phyloP scores from a whole-genome alignment of 108 stramenopile species.

The Asterionellopsis glacialis region DNA sequence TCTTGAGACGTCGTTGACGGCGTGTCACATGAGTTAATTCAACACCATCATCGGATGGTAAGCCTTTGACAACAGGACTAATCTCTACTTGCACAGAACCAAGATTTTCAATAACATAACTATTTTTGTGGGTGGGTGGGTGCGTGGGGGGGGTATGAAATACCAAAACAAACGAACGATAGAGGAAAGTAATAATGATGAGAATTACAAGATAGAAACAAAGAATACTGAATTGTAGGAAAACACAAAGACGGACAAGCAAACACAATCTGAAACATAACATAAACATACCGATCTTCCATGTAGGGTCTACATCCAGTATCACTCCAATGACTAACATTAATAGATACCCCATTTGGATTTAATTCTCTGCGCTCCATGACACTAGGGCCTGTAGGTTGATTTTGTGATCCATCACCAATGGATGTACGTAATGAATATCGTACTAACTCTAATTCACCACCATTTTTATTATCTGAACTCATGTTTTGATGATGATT shows the following conservation, averaged over 20 bases:
- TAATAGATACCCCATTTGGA: conserved; percentile 63
- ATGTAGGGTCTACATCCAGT: conserved; percentile 73
- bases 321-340: conserved; percentile 81
- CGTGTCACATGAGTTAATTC: conserved; percentile 32
- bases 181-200: conserved; percentile 5
- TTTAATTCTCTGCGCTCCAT: conserved; percentile 71
- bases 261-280: not conserved
- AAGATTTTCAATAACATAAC: conserved; percentile 76
- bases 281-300: conserved; percentile 70
- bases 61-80: conserved; percentile 32
- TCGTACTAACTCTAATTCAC: conserved; percentile 31
- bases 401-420: conserved; percentile 67
- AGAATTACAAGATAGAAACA: conserved; percentile 12
- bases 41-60: conserved; percentile 17
- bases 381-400: conserved; percentile 42
- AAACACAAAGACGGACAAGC: not conserved
- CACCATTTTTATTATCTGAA: too few species aligned
- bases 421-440: conserved; percentile 71
- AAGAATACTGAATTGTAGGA: not conserved
- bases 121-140: not conserved
- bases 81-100: conserved; percentile 68
- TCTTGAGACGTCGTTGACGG: conserved; percentile 38
- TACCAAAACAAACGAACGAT: not conserved
- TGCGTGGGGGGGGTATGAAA: not conserved
- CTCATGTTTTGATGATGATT: not conserved